Evolutionary conservation across 2,329 filamentous ascomycete genomes (phyloP), one percentile per base, ranked within the genome.

Genomic region (Pseudomassariella vexata): DNA sequence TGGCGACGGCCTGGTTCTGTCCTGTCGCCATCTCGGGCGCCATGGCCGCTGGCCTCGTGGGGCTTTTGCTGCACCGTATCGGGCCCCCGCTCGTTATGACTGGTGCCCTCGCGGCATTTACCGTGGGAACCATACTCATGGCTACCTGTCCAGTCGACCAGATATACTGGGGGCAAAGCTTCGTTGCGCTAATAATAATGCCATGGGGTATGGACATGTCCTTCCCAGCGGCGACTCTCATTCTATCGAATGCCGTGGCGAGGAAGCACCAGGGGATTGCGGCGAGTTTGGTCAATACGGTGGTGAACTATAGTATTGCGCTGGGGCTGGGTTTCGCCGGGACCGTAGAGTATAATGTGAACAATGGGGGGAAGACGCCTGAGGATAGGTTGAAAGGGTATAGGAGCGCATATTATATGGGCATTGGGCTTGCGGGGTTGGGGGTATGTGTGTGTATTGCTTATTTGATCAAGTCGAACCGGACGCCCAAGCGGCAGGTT

Each of bases 261-360:
- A 44, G 43, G 24, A 30, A 45, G 22, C 49, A 55, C 31, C 52
- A 55, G 34, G 53, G 50, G 3, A 47, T 56, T 11, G 53, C 49
- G 5, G 50, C 50, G 3, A 66, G 61, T n/a, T 45, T 78, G 16
- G 64, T 77, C 32, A 70, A 65, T 32, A 76, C 71, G 0, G 54
- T 74, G 19, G 65, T 78, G 28, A 76, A 78, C 46, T 77, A 77
- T 42, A 66, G 61, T 37, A 75, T 77, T 21, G 68, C 65, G 3
- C 49, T 76, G n/a, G 68, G 65, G 1, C 55, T 77, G 5, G 73
- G 71, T 0, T 64, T 77, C 33, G 72, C 70, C 0, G 71, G 68
- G 0, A 75, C 68, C 0, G 63, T 75, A 9, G 68, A 75, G 41
- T 53, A 55, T 2, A 51, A 71, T 27, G 57, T 69, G 20, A 47